Base-by-base conservation (phyloP, 225 moss, liverwort and hornwort species). In the Thuidium tamariscinum region DNA sequence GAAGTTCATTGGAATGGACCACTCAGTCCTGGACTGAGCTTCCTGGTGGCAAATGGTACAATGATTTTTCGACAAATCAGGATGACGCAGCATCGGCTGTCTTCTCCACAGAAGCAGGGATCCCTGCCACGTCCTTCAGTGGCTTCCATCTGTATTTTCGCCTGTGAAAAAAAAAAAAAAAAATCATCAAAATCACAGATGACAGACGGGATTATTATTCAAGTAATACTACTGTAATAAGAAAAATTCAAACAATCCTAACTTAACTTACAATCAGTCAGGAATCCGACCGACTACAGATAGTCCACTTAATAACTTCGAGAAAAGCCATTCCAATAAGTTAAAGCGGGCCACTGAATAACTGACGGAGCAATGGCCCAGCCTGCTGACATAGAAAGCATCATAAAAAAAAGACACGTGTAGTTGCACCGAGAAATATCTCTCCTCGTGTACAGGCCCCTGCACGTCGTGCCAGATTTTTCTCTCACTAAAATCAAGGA, bases 101-200 rank as follows among this genome's bases (percentile, higher is more conserved):
- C 84, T 89, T 93, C 89, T 73, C 67, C 56, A 63, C 61, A 36
- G 90, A 55, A 70, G 91, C 75, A 83, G 93, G 94, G 63, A 95
- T 81, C 70, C 96, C 98, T 73, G 95, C 93, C 87, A 92, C 94
- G 81, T 94, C 95, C 89, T 94, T 94, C 86, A 98, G 64, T 17
- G 98, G 98, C 85, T 96, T 98, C 98, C 98, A 98, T 76, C 56
- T 95, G 88, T 90, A 97, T 39, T 82, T 84, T 44, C 98, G 93
- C 97, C 96, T 98, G 89, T 3, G 25, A 2, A 2, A 80, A 7
- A 20, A 22, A 9, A 26, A 63, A 13, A 16, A 66, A 49, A 46
- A 69, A 29, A 29, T 16, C 48, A 65, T 59, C 64, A 61, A 72
- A 64, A 89, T 80, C 62, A 82, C 7, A n/a, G 67, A 51, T 66